Evolutionary conservation across 306 rosid species (phyloP).

Genomic region (Abrus pulchellus): DNA sequence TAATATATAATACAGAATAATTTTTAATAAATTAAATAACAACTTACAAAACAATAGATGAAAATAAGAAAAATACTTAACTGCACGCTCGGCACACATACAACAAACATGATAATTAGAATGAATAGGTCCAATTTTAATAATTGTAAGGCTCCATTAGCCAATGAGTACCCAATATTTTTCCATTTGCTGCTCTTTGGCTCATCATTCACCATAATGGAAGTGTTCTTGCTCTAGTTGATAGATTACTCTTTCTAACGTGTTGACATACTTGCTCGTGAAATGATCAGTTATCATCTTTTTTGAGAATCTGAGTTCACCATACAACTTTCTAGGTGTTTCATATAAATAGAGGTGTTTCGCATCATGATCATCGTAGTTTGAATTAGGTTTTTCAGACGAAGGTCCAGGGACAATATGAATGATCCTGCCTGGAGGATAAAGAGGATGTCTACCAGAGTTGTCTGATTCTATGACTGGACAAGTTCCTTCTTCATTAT

Average conservation of each 20-base stretch:
- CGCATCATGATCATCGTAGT: not conserved
- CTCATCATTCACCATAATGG: not conserved
- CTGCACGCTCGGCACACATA: not conserved
- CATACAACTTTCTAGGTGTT: not conserved
- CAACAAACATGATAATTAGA: not conserved
- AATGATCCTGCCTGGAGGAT: slow-evolving; percentile 9
- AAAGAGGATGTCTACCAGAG: not conserved
- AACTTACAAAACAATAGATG: no score
- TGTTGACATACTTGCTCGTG: not conserved
- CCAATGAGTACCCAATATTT: no score
- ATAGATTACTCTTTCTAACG: not conserved
- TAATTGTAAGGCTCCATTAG: no score
- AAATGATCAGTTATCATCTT: not conserved
- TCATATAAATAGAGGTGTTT: not conserved
- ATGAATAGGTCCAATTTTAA: no score
- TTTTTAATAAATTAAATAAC: no score
- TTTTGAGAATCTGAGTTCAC: not conserved
- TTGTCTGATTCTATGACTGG: no score
- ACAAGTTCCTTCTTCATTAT: not conserved
- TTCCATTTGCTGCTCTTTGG: not conserved
- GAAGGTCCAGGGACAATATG: not conserved
- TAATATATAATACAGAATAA: no score
- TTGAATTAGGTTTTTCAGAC: not conserved
- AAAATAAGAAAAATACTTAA: no score
- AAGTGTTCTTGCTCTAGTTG: no score